Base-by-base conservation (phyloP, 2,329 filamentous ascomycete genomes). In the Fusarium ramigenum region DNA sequence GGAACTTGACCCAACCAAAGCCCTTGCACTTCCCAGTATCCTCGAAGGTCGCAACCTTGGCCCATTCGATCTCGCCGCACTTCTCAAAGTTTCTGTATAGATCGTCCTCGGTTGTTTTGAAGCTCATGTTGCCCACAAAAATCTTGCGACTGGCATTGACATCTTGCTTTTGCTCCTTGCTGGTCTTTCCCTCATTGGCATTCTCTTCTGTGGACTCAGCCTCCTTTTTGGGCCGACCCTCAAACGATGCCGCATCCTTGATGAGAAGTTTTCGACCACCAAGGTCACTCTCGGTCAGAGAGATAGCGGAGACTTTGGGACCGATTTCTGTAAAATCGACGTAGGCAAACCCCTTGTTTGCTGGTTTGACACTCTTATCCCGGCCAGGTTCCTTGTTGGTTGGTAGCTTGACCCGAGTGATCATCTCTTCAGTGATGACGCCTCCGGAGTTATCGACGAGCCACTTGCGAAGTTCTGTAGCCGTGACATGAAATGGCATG, bases 21-120 rank as follows among this genome's bases (percentile, higher is more conserved):
- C 96, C 97, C 85, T 98, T 98, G 86, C 96, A 99, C 85, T 98
- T 99, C 47, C 96, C 96, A 25, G 92, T 92, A 82, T 99, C 97
- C 82, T 98, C 94, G 80, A 99, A 99, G 1, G 95, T 97, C 6
- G 96, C 96, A 75, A 98, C 86, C 83, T 97, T 96, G 73, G 94
- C 89, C 84, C 93, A 93, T 60, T 92, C 90, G 70, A 98, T 90
- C 70, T 92, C 87, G 57, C 96, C 96, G 80, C 96, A 98, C 80
- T 92, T 93, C 54, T 88, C 88, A 81, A 97, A 98, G 80, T 97
- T 94, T 72, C 91, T 87, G 74, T 90, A 87, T 56, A 99, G 83
- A 76, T 94, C 91, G 61, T 97, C 94, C 77, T 96, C 93, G 11
- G 92, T 95, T 9, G 91, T 90, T 79, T 93, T 90, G 83, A 96